phyloP scores from a whole-genome alignment of 2,329 filamentous ascomycete species.

The Monosporascus ibericus region DNA sequence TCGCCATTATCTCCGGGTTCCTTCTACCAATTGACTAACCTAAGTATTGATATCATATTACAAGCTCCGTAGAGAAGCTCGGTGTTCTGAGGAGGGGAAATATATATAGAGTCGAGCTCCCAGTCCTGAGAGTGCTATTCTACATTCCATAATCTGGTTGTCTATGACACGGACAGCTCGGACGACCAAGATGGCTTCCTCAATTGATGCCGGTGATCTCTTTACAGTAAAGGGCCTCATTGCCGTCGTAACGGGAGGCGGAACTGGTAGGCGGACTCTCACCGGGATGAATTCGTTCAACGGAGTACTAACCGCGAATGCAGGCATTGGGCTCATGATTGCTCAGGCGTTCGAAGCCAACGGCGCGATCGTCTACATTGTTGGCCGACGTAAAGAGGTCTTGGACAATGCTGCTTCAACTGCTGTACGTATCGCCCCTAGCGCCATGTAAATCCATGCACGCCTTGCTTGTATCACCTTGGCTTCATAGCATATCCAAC shows the following conservation, averaged over 20 bases:
- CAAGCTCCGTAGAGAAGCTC: too few relatives aligned
- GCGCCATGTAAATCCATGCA: constrained; percentile 3
- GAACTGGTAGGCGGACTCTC: constrained; percentile 31
- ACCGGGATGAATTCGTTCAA: not conserved
- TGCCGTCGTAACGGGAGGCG: constrained; percentile 50
- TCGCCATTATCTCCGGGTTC: too few relatives aligned
- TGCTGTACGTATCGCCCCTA: constrained; percentile 16
- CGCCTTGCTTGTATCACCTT: too few relatives aligned
- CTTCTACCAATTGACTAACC: too few relatives aligned
- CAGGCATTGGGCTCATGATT: constrained; percentile 46
- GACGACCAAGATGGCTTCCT: constrained; percentile 7
- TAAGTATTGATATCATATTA: too few relatives aligned
- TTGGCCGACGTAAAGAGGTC: constrained; percentile 39
- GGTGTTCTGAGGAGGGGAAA: too few relatives aligned
- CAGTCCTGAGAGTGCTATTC: too few relatives aligned
- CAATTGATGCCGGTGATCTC: constrained; percentile 25
- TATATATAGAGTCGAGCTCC: too few relatives aligned
- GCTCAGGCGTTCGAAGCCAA: constrained; percentile 42
- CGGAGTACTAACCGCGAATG: not conserved
- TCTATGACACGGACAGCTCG: not conserved
- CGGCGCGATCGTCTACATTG: constrained; percentile 46
- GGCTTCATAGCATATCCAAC: too few relatives aligned
- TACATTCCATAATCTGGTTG: too few relatives aligned
- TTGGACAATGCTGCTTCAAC: constrained; percentile 34
- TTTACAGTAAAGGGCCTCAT: constrained; percentile 46